phyloP scores from a whole-genome alignment of 495 filamentous ascomycete genomes.

The Hypomontagnella submonticulosa region DNA sequence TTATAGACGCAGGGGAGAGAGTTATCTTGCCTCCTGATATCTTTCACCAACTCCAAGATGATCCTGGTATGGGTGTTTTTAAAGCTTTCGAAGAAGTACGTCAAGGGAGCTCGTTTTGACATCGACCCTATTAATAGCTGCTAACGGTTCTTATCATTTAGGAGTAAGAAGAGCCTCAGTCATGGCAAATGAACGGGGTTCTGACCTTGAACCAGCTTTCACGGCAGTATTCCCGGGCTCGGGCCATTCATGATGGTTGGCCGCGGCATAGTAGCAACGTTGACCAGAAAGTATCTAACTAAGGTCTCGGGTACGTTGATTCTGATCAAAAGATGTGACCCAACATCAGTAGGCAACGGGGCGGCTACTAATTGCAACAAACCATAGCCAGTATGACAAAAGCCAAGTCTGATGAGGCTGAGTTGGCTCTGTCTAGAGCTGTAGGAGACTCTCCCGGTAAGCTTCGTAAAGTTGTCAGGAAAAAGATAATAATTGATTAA shows the following conservation, averaged over 20 bases:
- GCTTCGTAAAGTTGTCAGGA: not conserved
- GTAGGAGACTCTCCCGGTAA: constrained; percentile 35
- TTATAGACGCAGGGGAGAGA: constrained; percentile 42
- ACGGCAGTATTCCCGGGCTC: constrained; percentile 60
- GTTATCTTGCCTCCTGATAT: constrained; percentile 58
- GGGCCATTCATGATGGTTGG: constrained; percentile 51
- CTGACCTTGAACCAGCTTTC: constrained; percentile 35
- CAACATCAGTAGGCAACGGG: too few species aligned
- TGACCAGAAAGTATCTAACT: constrained; percentile 60
- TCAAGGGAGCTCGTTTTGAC: not conserved
- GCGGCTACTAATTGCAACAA: not conserved
- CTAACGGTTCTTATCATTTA: not conserved
- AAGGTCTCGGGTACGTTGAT: constrained; percentile 40
- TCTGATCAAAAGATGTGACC: too few species aligned
- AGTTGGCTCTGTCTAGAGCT: constrained; percentile 48
- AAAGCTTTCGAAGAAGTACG: constrained; percentile 52
- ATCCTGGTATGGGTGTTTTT: constrained; percentile 51
- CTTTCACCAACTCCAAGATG: constrained; percentile 62
- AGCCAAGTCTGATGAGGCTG: constrained; percentile 56
- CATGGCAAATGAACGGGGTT: too few species aligned
- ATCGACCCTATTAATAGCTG: not conserved
- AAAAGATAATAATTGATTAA: not conserved
- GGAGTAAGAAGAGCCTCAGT: too few species aligned
- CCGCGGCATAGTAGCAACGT: constrained; percentile 49
- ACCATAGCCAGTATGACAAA: constrained; percentile 47